Percentiles rank a stretch among this genome's conserved stretches.
Evolutionary conservation across 768 basidiomycete genomes (phyloP).

Genomic region (Clitopilus passeckerianus): DNA sequence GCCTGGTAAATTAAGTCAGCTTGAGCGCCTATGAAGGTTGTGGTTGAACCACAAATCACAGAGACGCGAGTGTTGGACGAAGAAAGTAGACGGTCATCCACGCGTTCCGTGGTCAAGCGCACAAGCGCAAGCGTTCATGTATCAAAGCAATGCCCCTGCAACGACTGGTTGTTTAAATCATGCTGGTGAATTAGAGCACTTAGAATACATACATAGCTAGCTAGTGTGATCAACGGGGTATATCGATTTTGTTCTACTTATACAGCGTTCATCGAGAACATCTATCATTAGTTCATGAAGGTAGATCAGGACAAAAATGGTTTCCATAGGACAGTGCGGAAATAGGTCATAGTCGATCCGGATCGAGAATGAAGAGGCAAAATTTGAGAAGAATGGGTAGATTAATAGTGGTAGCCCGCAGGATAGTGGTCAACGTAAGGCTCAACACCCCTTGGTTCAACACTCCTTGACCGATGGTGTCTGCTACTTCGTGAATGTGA

Average conservation of each 20-base stretch:
- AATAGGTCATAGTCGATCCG: background rate
- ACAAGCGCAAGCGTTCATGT: background rate
- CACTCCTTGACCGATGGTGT: constrained; percentile 10
- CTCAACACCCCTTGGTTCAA: constrained; percentile 16
- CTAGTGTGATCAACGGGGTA: no score
- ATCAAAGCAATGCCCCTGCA: background rate
- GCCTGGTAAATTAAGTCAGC: no score
- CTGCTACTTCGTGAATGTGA: constrained; percentile 25
- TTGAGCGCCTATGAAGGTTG: background rate
- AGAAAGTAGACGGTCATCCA: background rate
- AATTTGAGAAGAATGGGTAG: background rate
- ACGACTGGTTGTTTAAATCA: no score
- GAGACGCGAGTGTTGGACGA: background rate
- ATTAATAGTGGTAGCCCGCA: constrained; percentile 1
- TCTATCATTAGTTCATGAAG: background rate
- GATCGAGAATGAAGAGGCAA: background rate
- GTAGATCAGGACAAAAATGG: background rate
- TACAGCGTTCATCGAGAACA: background rate
- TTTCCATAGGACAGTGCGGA: background rate
- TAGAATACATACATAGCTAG: no score
- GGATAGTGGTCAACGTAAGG: constrained; percentile 14
- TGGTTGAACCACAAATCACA: background rate
- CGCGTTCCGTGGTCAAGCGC: background rate
- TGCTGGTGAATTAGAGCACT: no score
- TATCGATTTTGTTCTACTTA: no score